Conservation (phyloP, 1,284 basidiomycete species). For the Ganoderma leucocontextum region DNA sequence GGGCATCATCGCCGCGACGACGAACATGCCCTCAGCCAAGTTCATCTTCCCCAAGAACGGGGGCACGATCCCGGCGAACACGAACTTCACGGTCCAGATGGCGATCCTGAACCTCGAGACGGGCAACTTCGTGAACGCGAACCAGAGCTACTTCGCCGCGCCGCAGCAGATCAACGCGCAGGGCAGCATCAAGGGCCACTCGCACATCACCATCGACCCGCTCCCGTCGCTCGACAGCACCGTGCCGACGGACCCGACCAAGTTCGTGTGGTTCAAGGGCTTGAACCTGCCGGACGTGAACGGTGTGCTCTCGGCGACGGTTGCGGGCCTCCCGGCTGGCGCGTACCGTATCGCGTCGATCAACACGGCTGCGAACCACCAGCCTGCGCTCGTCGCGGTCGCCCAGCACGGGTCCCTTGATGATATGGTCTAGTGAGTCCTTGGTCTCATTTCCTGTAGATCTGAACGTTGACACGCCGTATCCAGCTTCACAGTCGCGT, state of each 20-base stretch:
- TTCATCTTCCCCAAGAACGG: conserved; percentile 64
- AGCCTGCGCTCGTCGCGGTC: conserved; percentile 59
- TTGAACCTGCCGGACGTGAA: conserved; percentile 56
- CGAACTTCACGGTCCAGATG: conserved; percentile 64
- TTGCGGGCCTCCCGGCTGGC: conserved; percentile 62
- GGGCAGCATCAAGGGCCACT: conserved; percentile 65
- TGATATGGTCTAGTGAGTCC: conserved; percentile 52
- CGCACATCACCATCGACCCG: conserved; percentile 67
- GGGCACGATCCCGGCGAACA: conserved; percentile 58
- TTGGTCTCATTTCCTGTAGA: too few species aligned
- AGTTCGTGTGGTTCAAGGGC: conserved; percentile 76
- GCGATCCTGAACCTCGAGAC: conserved; percentile 62
- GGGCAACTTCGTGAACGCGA: conserved; percentile 68
- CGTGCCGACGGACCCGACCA: conserved; percentile 57
- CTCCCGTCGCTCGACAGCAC: conserved; percentile 57
- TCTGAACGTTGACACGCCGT: neutral
- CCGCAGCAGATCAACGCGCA: conserved; percentile 67
- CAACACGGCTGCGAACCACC: conserved; percentile 67
- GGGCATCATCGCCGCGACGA: conserved; percentile 59
- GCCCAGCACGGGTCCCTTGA: conserved; percentile 60
- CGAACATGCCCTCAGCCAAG: conserved; percentile 65
- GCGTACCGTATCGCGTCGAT: conserved; percentile 67
- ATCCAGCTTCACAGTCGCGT: neutral
- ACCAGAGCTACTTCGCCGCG: conserved; percentile 68
- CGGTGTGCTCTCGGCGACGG: conserved; percentile 58